These are phyloP conservation scores for Juglanconis sp. DNA, from an alignment of 2,329 filamentous ascomycete genomes.

Conservation along the genomic window DNA sequence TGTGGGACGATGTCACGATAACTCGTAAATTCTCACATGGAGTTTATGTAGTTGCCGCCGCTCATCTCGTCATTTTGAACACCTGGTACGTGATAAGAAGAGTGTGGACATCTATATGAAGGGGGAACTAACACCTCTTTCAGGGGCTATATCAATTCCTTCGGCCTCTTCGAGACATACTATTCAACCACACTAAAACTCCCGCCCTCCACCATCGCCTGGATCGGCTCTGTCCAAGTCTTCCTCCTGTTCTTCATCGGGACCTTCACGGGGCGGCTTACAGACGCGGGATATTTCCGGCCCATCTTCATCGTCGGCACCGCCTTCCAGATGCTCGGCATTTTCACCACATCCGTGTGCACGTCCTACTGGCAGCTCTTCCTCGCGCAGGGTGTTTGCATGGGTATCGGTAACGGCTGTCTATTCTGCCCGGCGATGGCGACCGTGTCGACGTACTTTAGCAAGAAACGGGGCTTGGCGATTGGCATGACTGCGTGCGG, in stretches of 20 bases:
- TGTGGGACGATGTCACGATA: neutral
- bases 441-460: slow-evolving; percentile 65
- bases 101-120: too few relatives aligned
- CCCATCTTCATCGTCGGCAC: slow-evolving; percentile 39
- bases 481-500: slow-evolving; percentile 61
- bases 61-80: slow-evolving; percentile 47
- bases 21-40: neutral
- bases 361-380: slow-evolving; percentile 54
- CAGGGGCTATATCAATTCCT: slow-evolving; percentile 53
- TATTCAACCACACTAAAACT: slow-evolving; percentile 40
- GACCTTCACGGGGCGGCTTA: slow-evolving; percentile 49
- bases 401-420: slow-evolving; percentile 57
- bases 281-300: slow-evolving; percentile 53
- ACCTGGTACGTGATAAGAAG: slow-evolving; percentile 37
- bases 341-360: slow-evolving; percentile 43
- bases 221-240: slow-evolving; percentile 54
- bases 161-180: slow-evolving; percentile 55
- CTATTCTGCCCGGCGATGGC: slow-evolving; percentile 64
- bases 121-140: neutral
- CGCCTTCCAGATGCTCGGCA: slow-evolving; percentile 40
- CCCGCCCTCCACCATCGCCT: slow-evolving; percentile 44
- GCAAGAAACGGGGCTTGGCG: slow-evolving; percentile 52
- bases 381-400: slow-evolving; percentile 51
- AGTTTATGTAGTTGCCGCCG: slow-evolving; percentile 30
- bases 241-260: slow-evolving; percentile 56